These are phyloP conservation scores for Didymella arachidicola DNA, from an alignment of 2,329 filamentous ascomycete species.

Conservation along the genomic window DNA sequence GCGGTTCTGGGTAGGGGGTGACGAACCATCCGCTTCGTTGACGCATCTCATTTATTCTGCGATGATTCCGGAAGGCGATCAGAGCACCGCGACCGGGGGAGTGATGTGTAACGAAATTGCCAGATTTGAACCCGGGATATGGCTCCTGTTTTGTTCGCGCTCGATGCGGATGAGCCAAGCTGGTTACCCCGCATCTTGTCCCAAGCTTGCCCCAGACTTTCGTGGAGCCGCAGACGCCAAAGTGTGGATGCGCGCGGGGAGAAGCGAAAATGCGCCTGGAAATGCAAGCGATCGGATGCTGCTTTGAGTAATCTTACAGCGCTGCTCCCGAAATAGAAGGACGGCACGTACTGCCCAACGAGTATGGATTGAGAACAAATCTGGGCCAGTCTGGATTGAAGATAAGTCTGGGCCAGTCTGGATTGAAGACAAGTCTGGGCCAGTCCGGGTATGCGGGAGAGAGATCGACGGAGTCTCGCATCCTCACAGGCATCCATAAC, in stretches of 20 bases:
- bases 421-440: not conserved
- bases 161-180: conserved; percentile 4
- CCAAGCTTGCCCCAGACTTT: conserved; percentile 3
- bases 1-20: conserved; percentile 1
- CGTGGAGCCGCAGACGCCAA: conserved; percentile 10
- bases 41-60: conserved; percentile 29
- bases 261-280: not conserved
- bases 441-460: not conserved
- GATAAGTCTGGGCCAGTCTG: not conserved
- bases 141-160: conserved; percentile 24
- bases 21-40: conserved; percentile 43
- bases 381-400: not conserved
- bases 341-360: conserved; percentile 13
- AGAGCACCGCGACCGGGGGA: conserved; percentile 12
- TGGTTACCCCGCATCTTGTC: conserved; percentile 18
- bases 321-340: conserved; percentile 3
- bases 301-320: not conserved
- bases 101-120: conserved; percentile 21
- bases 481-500: not conserved
- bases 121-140: conserved; percentile 26
- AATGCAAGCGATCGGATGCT: conserved; percentile 8
- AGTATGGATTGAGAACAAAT: not conserved
- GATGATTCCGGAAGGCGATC: conserved; percentile 9
- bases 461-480: not conserved
- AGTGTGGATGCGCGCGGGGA: not conserved